A percentile compares a stretch with the other conserved stretches of the same genome.
Evolutionary conservation across 257 asterid species (phyloP).

Genomic region (Thymus mandschuricus): DNA sequence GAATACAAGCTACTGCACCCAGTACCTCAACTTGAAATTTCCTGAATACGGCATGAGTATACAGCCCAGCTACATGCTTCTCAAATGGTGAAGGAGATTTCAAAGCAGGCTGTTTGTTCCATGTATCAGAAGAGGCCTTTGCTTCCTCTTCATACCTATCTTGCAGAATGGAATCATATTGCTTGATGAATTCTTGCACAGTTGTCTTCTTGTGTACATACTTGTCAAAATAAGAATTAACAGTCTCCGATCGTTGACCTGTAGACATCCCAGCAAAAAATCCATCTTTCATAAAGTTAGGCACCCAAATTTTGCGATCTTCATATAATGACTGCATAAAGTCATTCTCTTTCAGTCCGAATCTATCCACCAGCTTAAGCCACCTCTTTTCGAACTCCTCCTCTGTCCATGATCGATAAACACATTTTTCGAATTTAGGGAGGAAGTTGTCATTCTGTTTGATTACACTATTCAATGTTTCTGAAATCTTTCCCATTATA

Average conservation of each 20-base stretch:
- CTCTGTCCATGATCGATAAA: conserved; percentile 75
- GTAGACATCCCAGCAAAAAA: conserved; percentile 89
- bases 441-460: conserved; percentile 73
- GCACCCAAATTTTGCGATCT: conserved; percentile 83
- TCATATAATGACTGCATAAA: conserved; percentile 65
- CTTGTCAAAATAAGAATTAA: conserved; percentile 87
- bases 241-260: conserved; percentile 77
- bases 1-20: conserved; percentile 96
- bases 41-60: conserved; percentile 75
- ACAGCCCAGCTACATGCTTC: conserved; percentile 78
- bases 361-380: conserved; percentile 73
- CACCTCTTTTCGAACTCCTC: conserved; percentile 87
- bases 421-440: conserved; percentile 71
- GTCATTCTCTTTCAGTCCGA: conserved; percentile 75
- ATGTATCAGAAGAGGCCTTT: conserved; percentile 87
- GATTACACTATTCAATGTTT: conserved; percentile 59
- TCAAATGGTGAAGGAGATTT: conserved; percentile 97
- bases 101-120: conserved; percentile 82
- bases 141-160: conserved; percentile 96
- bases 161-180: conserved; percentile 72
- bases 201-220: conserved; percentile 90
- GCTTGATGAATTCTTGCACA: conserved; percentile 78
- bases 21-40: conserved; percentile 86
- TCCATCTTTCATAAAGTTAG: conserved; percentile 62
- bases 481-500: conserved; percentile 74